A percentile compares a stretch with the other conserved stretches of the same genome.
phyloP scores from a whole-genome alignment of 768 basidiomycete species.

The Gymnopilus junonius region DNA sequence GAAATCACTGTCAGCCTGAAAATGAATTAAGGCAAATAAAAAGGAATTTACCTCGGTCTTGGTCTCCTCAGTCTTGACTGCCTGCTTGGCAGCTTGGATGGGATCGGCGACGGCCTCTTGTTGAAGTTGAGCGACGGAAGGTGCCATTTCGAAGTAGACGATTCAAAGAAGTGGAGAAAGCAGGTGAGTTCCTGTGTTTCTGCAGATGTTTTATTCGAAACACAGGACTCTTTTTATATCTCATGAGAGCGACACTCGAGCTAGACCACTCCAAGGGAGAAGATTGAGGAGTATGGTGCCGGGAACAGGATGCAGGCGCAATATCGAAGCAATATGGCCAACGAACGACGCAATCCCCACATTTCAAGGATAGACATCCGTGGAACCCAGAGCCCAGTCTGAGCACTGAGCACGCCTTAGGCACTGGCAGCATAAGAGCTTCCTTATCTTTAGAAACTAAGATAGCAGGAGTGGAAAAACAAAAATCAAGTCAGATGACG shows the following conservation, averaged over 20 bases:
- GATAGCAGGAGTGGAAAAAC: not conserved
- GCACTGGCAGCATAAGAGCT: not conserved
- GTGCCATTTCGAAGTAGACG: conserved; percentile 28
- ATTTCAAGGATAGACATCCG: conserved; percentile 20
- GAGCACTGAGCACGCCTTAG: conserved; percentile 10
- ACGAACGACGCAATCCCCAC: conserved; percentile 22
- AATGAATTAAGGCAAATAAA: not conserved
- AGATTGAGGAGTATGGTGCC: not conserved
- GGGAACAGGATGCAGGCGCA: conserved; percentile 12
- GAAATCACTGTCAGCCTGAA: not conserved
- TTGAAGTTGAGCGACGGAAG: conserved; percentile 32
- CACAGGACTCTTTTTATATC: not conserved
- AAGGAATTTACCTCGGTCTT: conserved; percentile 17
- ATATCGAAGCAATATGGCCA: conserved; percentile 27
- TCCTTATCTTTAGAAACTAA: conserved; percentile 15
- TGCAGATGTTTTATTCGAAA: not conserved
- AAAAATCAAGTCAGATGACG: conserved; percentile 13
- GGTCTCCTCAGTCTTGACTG: not conserved
- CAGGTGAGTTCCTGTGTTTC: not conserved
- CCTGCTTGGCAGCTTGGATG: conserved; percentile 22
- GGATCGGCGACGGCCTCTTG: conserved; percentile 12
- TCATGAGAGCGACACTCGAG: not conserved
- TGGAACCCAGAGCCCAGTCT: not conserved
- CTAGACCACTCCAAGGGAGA: not conserved
- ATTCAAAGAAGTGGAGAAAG: not conserved